Percentiles rank a stretch among this genome's conserved stretches.
These are phyloP conservation scores for Elasticomyces elasticus DNA, from an alignment of 495 filamentous ascomycete species.

Conservation along the genomic window DNA sequence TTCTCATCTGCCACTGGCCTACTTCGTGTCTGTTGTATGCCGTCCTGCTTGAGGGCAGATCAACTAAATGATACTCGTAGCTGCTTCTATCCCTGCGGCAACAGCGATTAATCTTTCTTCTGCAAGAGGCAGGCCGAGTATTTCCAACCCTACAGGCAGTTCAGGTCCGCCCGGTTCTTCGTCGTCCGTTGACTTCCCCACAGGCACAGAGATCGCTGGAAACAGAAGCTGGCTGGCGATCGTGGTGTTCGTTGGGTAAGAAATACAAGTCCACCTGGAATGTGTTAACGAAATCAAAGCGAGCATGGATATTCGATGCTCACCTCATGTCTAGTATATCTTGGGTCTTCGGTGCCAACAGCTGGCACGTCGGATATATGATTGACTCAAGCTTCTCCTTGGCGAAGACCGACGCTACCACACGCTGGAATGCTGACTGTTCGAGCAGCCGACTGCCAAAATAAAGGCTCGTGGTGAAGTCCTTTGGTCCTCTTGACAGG, in stretches of 20 bases:
- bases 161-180: constrained; percentile 1
- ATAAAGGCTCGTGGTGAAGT: constrained; percentile 4
- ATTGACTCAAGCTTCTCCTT: constrained; percentile 9
- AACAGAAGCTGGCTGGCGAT: constrained; percentile 7
- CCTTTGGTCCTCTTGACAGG: constrained; percentile 1
- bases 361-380: constrained; percentile 10
- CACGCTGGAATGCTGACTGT: constrained; percentile 13
- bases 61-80: no score
- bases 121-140: constrained; percentile 4
- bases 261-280: constrained; percentile 5
- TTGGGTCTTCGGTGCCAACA: constrained; percentile 7
- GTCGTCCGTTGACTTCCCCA: constrained; percentile 1
- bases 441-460: constrained; percentile 1
- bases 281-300: no score
- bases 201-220: constrained; percentile 6
- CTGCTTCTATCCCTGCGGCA: constrained; percentile 6
- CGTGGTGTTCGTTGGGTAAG: constrained; percentile 8
- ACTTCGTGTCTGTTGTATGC: no score
- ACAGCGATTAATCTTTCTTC: constrained; percentile 3
- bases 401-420: constrained; percentile 1
- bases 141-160: constrained; percentile 11
- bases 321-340: constrained; percentile 7
- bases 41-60: no score
- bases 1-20: no score
- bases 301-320: no score